A percentile compares a stretch with the other conserved stretches of the same genome.
Evolutionary conservation across 768 basidiomycete species (phyloP).

Genomic region (Clavulina sp.): DNA sequence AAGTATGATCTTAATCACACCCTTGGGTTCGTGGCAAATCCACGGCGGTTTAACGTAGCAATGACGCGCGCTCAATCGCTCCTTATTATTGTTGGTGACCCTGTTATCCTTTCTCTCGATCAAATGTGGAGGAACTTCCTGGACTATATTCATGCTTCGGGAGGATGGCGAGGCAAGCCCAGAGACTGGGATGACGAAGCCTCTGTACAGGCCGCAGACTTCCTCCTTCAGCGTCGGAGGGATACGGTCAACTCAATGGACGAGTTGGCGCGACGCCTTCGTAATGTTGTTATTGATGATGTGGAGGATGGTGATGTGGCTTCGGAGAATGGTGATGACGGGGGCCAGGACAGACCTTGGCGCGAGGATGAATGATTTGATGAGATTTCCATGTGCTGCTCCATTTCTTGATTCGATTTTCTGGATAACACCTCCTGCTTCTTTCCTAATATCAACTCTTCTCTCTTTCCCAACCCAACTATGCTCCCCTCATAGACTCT

Average conservation of each 20-base stretch:
- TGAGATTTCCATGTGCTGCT: too few species aligned
- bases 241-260: not conserved
- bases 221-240: not conserved
- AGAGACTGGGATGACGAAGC: slow-evolving; percentile 4
- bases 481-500: too few species aligned
- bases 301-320: not conserved
- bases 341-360: not conserved
- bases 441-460: too few species aligned
- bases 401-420: too few species aligned
- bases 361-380: not conserved
- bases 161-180: slow-evolving; percentile 34
- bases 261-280: not conserved
- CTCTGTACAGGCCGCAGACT: not conserved
- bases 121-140: slow-evolving; percentile 43
- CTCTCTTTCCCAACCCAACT: too few species aligned
- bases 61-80: slow-evolving; percentile 48
- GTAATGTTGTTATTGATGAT: not conserved
- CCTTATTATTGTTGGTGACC: slow-evolving; percentile 45
- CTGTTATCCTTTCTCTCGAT: slow-evolving; percentile 37
- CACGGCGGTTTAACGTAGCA: slow-evolving; percentile 28
- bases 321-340: not conserved
- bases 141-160: slow-evolving; percentile 31
- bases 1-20: slow-evolving; percentile 4
- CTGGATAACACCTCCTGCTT: too few species aligned
- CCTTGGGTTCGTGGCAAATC: slow-evolving; percentile 9